Evolutionary conservation across 108 stramenopile genomes (phyloP), one percentile per base, ranked within the genome.

Genomic region (Cylindrotheca closterium): DNA sequence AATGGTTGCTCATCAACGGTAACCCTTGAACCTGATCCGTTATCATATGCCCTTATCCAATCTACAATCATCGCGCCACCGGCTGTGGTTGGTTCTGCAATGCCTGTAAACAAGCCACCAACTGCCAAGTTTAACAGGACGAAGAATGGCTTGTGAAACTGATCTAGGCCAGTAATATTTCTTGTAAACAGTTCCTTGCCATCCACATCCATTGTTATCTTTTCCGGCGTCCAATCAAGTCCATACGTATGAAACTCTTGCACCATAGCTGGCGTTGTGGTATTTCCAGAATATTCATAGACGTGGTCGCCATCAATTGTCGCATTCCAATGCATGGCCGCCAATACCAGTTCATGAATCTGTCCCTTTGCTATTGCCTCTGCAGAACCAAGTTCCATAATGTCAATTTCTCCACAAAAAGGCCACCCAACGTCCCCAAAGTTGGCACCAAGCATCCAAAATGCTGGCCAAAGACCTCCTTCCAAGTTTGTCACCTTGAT

Each of bases 391-490:
- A 67, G n/a, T 51, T 84, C 86, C 83, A 84, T 65, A 46, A 87
- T 50, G 65, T 87, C 83, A 66, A 87, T 80, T 49, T 82, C 86
- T 26, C 86, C 86, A 26, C 75, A 80, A 15, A 2, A 25, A 30
- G 78, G 78, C 78, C 78, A 79, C 15, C 22, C 75, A 54, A 79
- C 83, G 59, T 58, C 60, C 1, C 3, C 50, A 51, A 69, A 58
- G 63, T 82, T 58, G 30, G 33, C 51, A 21, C 81, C 81, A 4
- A 84, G 66, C 15, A 79, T 81, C 81, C 83, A 82, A 51, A 87
- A 61, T 7, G 76, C 83, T 17, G 70, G 77, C 77, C 77, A 78
- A 4, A 71, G 47, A 19, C 77, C 78, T 32, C 63, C 48, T 8
- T 30, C 65, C 25, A 57, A 30, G 56, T 48, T 21, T 1, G 76